Percentiles rank a stretch among this genome's conserved stretches.
Conservation (phyloP, 2,329 filamentous ascomycete species). For the Trichothecium roseum region DNA sequence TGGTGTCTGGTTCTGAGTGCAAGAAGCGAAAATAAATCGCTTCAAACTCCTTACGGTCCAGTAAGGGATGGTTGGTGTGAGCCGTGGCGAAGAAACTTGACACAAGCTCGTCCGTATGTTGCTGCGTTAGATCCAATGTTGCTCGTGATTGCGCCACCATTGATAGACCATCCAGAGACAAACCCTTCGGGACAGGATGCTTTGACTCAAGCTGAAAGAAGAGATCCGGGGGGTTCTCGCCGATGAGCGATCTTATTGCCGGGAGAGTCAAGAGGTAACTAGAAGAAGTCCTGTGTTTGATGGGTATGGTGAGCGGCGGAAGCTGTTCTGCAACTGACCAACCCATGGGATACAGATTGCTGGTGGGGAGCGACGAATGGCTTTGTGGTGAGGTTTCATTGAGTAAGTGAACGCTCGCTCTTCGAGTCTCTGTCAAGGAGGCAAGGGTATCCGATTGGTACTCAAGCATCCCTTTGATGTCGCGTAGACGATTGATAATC, state of each 20-base stretch:
- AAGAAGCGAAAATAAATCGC: constrained; percentile 12
- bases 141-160: neutral
- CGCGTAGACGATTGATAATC: constrained; percentile 14
- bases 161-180: constrained; percentile 9
- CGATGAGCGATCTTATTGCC: constrained; percentile 15
- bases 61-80: constrained; percentile 16
- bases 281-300: constrained; percentile 18
- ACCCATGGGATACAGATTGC: constrained; percentile 5
- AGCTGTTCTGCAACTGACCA: constrained; percentile 6
- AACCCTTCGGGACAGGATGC: constrained; percentile 11
- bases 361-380: constrained; percentile 6
- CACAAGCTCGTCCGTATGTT: constrained; percentile 13
- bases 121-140: constrained; percentile 5
- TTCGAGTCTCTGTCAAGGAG: constrained; percentile 5
- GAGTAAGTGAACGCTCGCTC: neutral
- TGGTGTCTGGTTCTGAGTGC: constrained; percentile 10
- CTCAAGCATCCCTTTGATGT: constrained; percentile 15
- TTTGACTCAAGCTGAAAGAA: constrained; percentile 17
- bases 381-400: constrained; percentile 9
- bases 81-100: constrained; percentile 14
- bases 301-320: constrained; percentile 16
- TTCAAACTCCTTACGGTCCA: constrained; percentile 15
- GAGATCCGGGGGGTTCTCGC: constrained; percentile 16
- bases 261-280: constrained; percentile 16
- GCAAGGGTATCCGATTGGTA: constrained; percentile 9